Evolutionary conservation across 2,329 filamentous ascomycete genomes (phyloP), one percentile per base, ranked within the genome.

Genomic region (Pseudocercospora eumusae): DNA sequence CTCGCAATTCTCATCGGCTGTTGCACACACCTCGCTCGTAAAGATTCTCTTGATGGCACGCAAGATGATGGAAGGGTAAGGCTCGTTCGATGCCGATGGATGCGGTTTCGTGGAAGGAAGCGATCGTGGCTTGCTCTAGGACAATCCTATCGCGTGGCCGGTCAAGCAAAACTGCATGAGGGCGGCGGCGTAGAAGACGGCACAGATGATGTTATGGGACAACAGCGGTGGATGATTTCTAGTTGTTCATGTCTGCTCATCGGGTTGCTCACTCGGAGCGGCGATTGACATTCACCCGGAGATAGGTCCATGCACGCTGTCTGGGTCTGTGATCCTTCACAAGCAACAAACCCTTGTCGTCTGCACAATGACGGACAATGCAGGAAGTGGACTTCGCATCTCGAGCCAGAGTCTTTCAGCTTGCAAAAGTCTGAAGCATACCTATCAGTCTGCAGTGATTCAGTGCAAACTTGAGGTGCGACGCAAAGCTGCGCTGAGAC

Each of bases 311-410:
- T 36, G 33, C 33, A 36, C 28, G 28, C 28, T 31, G 8, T 31
- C 28, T 31, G 28, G 28, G 28, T 31, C 28, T 31, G 28, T 31
- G 28, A n/a, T 45, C 20, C 42, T 45, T 40, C 50, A 56, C 55
- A 54, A 62, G 56, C 28, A 56, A 15, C 53, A 56, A 23, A 25
- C 25, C 49, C 23, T 57, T 42, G 20, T 59, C 28, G 13, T 44
- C 53, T 56, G 31, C 20, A 25, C 33, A 18, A n/a, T 45, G 28
- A 31, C 28, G 28, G 28, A 31, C 28, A 31, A 31, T 31, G 28
- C 28, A 10, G 9, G 28, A 31, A 15, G 33, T 36, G 33, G 6
- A 36, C 33, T 36, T n/a, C 33, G 6, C 33, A 36, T 36, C 28
- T 31, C 28, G 7, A 31, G 42, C 40, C 20, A 44, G 40, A 44